Conservation (phyloP, 306 rosid genomes). For the Styphnolobium japonicum region DNA sequence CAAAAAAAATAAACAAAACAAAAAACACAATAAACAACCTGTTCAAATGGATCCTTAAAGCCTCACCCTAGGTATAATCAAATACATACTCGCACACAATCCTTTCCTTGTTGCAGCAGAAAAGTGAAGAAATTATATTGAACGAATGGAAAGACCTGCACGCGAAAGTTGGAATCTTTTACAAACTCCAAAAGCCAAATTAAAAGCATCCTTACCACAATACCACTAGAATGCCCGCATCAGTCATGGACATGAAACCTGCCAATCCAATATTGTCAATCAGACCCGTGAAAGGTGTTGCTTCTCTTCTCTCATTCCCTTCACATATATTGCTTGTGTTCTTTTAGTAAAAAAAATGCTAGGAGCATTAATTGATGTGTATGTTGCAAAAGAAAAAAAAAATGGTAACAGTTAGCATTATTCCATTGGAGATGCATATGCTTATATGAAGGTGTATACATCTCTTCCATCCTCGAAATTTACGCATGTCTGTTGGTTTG, state of each 20-base stretch:
- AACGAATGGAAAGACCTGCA: not conserved
- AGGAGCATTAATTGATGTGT: no score
- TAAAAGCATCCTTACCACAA: not conserved
- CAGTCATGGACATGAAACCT: not conserved
- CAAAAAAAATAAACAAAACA: no score
- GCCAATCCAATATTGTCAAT: not conserved
- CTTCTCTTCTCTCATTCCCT: not conserved
- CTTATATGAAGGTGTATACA: no score
- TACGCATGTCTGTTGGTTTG: not conserved
- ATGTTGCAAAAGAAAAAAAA: no score
- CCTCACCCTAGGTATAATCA: not conserved
- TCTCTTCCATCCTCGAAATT: no score
- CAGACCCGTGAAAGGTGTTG: constrained; percentile 28
- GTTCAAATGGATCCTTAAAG: not conserved
- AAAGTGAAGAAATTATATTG: not conserved
- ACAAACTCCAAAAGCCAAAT: not conserved
- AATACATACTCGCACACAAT: not conserved
- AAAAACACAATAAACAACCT: no score
- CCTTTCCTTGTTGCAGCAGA: constrained; percentile 20
- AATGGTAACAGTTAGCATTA: no score
- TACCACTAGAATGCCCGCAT: not conserved
- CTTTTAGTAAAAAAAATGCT: no score
- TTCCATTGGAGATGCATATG: no score
- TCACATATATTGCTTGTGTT: no score
- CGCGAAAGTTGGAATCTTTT: constrained; percentile 3